Conservation (phyloP, 1,139 yeast species). For the Blastobotrys malaysiensis region DNA sequence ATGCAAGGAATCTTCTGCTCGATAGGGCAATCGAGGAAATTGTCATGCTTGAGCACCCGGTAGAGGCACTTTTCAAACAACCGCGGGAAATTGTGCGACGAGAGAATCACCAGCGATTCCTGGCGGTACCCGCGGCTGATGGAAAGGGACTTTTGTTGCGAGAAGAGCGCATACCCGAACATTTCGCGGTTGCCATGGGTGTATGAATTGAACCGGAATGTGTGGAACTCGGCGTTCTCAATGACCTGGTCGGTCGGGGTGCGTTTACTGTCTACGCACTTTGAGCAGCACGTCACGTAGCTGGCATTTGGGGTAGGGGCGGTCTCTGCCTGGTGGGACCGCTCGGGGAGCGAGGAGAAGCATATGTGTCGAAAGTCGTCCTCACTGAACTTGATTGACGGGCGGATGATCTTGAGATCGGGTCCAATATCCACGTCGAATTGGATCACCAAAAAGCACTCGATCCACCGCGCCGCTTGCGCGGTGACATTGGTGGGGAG, state of each 20-base stretch:
- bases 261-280: background rate
- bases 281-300: slow-evolving; percentile 1
- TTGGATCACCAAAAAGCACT: slow-evolving; percentile 31
- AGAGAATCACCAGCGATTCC: slow-evolving; percentile 28
- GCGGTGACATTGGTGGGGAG: slow-evolving; percentile 17
- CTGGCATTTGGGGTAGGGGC: no score
- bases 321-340: slow-evolving; percentile 13
- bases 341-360: slow-evolving; percentile 30
- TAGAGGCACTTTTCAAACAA: slow-evolving; percentile 25
- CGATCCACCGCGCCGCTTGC: slow-evolving; percentile 24
- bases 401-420: slow-evolving; percentile 30
- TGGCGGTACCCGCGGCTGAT: slow-evolving; percentile 26
- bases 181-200: slow-evolving; percentile 14
- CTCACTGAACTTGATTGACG: slow-evolving; percentile 25
- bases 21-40: slow-evolving; percentile 7
- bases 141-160: slow-evolving; percentile 20
- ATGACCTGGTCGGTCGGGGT: slow-evolving; percentile 1
- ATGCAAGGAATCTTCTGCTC: slow-evolving; percentile 25
- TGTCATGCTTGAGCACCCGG: slow-evolving; percentile 15
- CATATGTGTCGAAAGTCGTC: slow-evolving; percentile 29
- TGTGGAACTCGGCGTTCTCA: slow-evolving; percentile 20
- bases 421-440: slow-evolving; percentile 35
- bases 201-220: slow-evolving; percentile 21
- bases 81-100: slow-evolving; percentile 23
- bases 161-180: slow-evolving; percentile 26